A percentile compares a stretch with the other conserved stretches of the same genome.
phyloP scores from a whole-genome alignment of 768 basidiomycete genomes.

The Hirschioporus abietinus region DNA sequence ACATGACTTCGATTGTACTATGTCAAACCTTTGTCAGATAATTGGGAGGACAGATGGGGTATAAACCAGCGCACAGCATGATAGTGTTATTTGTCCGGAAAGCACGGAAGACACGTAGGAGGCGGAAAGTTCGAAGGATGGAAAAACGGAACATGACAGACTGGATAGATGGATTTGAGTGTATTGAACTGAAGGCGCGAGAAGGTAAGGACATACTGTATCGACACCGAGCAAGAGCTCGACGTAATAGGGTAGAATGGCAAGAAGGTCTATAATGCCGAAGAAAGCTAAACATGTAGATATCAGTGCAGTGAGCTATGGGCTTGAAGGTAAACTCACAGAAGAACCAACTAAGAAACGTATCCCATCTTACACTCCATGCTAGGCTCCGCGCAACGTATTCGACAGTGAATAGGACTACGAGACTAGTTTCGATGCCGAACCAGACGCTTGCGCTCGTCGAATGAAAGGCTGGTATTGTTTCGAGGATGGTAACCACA shows the following conservation, averaged over 20 bases:
- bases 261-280: constrained; percentile 79
- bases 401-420: constrained; percentile 83
- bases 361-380: constrained; percentile 65
- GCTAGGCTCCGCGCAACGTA: constrained; percentile 68
- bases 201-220: constrained; percentile 36
- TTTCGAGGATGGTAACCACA: constrained; percentile 72
- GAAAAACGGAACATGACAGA: constrained; percentile 87
- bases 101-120: constrained; percentile 83
- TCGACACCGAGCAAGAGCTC: constrained; percentile 82
- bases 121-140: constrained; percentile 83
- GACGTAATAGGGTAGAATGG: constrained; percentile 86
- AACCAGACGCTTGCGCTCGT: constrained; percentile 74
- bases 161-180: constrained; percentile 29
- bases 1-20: constrained; percentile 92
- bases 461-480: constrained; percentile 69
- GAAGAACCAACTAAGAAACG: constrained; percentile 57
- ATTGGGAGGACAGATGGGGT: neutral
- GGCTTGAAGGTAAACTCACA: constrained; percentile 39
- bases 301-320: neutral
- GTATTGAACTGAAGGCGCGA: neutral
- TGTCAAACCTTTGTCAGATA: constrained; percentile 2
- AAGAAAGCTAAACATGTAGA: constrained; percentile 54
- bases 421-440: constrained; percentile 79
- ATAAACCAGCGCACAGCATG: constrained; percentile 51
- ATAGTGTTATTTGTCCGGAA: constrained; percentile 83